Evolutionary conservation across 73 alveolate species (phyloP), one percentile per base, ranked within the genome.

Genomic region (Tetrahymena borealis): DNA sequence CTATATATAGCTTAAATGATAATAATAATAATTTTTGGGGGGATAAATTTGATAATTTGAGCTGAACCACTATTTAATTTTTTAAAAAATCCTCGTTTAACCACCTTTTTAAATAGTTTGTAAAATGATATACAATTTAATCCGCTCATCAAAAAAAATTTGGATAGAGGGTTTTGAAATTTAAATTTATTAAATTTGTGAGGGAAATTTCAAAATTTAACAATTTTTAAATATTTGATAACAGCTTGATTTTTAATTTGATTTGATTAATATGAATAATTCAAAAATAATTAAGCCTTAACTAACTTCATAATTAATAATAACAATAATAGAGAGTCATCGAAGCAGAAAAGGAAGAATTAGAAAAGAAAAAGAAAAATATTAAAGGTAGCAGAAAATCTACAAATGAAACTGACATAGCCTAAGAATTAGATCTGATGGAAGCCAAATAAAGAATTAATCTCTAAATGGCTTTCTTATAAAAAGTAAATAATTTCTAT

Each of bases 1-100:
- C n/a, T n/a, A n/a, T n/a, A n/a, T n/a, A n/a, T n/a, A n/a, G n/a
- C n/a, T n/a, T n/a, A n/a, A n/a, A n/a, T n/a, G n/a, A n/a, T n/a
- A n/a, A n/a, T n/a, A n/a, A n/a, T n/a, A n/a, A n/a, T 90, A 78
- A 94, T 96, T 43, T 60, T 4, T 15, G 31, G 85, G 94, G 94
- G 92, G 90, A 7, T 36, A 97, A 96, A 94, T 94, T 92, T 79
- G 98, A 96, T 91, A 95, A 90, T 91, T 79, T 95, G 78, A 97
- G 95, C 79, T 94, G 95, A 40, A 96, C 94, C 90, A 94, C 91
- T 93, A 96, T 94, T 85, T 40, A 33, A 38, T 16, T 33, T 78
- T 38, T 33, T 11, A 33, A 78, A 33, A 78, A 78, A n/a, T n/a
- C n/a, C n/a, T n/a, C 94, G 20, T 95, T 94, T 42, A 95, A 85